Evolutionary conservation across 306 rosid species (phyloP).

Genomic region (Begonia fuchsioides): DNA sequence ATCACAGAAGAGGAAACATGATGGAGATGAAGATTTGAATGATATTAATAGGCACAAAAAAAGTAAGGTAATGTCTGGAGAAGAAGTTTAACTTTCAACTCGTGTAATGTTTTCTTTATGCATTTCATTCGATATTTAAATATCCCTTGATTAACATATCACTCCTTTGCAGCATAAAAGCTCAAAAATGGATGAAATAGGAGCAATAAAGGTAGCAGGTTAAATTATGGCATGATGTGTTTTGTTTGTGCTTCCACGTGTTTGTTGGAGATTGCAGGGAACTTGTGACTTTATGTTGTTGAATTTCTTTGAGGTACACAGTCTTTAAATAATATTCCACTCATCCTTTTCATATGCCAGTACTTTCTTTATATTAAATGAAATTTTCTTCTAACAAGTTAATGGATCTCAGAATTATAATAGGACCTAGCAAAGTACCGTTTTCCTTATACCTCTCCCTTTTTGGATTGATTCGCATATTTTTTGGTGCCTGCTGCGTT

Average conservation of each 20-base stretch:
- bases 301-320: conserved; percentile 51
- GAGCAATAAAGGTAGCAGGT: conserved; percentile 79
- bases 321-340: conserved; percentile 8
- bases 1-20: conserved; percentile 43
- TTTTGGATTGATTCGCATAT: too few relatives aligned
- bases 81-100: conserved; percentile 8
- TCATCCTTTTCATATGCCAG: too few relatives aligned
- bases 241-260: conserved; percentile 46
- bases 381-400: too few relatives aligned
- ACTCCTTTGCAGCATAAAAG: conserved; percentile 61
- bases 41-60: conserved; percentile 92
- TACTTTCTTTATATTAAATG: too few relatives aligned
- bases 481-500: too few relatives aligned
- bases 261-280: conserved; percentile 58
- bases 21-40: conserved; percentile 78
- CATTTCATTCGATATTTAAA: conserved; percentile 1
- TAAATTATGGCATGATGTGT: conserved; percentile 31
- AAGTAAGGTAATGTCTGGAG: conserved; percentile 75
- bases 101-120: conserved; percentile 1
- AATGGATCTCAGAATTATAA: too few relatives aligned
- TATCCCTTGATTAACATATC: conserved; percentile 13
- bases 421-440: too few relatives aligned
- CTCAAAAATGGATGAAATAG: conserved; percentile 81
- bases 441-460: too few relatives aligned
- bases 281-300: conserved; percentile 32